Conservation (phyloP, 768 basidiomycete genomes). For the Tremella mesenterica region DNA sequence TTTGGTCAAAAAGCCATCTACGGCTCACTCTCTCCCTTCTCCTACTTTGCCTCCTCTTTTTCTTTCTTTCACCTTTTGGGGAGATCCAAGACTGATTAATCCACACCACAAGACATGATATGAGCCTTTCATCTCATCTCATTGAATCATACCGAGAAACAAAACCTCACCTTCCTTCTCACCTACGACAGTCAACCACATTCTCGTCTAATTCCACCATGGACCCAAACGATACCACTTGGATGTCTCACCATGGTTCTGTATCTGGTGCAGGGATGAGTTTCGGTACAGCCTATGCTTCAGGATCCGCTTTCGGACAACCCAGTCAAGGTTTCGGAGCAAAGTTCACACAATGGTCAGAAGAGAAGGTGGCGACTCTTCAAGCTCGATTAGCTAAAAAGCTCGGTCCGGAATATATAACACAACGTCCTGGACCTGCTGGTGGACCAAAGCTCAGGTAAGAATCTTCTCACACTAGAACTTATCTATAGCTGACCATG, state of each 20-base stretch:
- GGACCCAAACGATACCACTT: constrained; percentile 10
- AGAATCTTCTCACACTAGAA: not conserved
- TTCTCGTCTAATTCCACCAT: not conserved
- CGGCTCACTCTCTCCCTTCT: too few species aligned
- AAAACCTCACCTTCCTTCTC: constrained; percentile 1
- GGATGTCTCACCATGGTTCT: constrained; percentile 10
- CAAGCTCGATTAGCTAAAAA: constrained; percentile 76
- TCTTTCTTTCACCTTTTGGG: too few species aligned
- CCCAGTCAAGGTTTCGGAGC: constrained; percentile 11
- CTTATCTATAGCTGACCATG: constrained; percentile 3
- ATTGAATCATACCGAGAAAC: constrained; percentile 32
- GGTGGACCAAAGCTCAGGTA: constrained; percentile 72
- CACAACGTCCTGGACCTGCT: constrained; percentile 76
- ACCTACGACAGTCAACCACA: not conserved
- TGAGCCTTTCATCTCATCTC: constrained; percentile 34
- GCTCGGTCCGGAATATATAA: constrained; percentile 89
- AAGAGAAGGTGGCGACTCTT: constrained; percentile 59
- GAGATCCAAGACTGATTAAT: too few species aligned
- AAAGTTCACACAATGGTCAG: constrained; percentile 57
- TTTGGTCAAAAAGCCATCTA: too few species aligned
- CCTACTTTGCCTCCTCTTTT: too few species aligned
- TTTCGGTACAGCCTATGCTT: not conserved
- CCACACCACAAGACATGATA: constrained; percentile 4
- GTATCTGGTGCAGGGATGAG: too few species aligned
- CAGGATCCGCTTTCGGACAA: not conserved